phyloP scores from a whole-genome alignment of 768 basidiomycete species.

The Termitomyces titanicus region DNA sequence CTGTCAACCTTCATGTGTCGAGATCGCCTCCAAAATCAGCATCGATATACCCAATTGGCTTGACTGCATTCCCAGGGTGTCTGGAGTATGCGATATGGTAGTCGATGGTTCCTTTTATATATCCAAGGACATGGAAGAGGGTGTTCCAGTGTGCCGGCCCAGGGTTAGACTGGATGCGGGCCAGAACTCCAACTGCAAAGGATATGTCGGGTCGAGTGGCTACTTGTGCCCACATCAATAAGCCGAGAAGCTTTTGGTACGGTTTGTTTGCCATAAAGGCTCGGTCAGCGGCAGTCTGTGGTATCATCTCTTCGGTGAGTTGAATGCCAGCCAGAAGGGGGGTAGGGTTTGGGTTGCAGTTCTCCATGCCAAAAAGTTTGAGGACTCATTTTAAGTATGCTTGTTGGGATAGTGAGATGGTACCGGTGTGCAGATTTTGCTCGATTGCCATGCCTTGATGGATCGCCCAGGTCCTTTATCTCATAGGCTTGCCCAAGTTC shows the following conservation, averaged over 20 bases:
- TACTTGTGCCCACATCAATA: constrained; percentile 19
- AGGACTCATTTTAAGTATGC: not conserved
- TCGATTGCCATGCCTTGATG: constrained; percentile 26
- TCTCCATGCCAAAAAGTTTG: not conserved
- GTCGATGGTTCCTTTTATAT: constrained; percentile 30
- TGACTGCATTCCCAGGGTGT: not conserved
- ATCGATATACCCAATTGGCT: constrained; percentile 15
- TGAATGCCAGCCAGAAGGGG: constrained; percentile 22
- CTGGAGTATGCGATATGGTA: constrained; percentile 19
- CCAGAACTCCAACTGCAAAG: constrained; percentile 17
- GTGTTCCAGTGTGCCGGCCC: constrained; percentile 32
- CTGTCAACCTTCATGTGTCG: no score
- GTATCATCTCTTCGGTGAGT: constrained; percentile 14
- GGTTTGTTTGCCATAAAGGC: constrained; percentile 23
- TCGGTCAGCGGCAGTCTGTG: constrained; percentile 4
- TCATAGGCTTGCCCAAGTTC: constrained; percentile 9
- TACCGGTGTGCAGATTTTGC: not conserved
- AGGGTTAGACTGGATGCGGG: constrained; percentile 22
- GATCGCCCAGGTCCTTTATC: constrained; percentile 25
- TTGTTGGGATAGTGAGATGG: not conserved
- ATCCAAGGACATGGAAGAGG: constrained; percentile 30
- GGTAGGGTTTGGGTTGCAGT: not conserved
- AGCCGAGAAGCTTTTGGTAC: constrained; percentile 20
- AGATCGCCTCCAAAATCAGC: constrained; percentile 23
- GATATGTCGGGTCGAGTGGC: constrained; percentile 21